Conservation (phyloP, 805 yeast species). For the Myxozyma kluyveri region DNA sequence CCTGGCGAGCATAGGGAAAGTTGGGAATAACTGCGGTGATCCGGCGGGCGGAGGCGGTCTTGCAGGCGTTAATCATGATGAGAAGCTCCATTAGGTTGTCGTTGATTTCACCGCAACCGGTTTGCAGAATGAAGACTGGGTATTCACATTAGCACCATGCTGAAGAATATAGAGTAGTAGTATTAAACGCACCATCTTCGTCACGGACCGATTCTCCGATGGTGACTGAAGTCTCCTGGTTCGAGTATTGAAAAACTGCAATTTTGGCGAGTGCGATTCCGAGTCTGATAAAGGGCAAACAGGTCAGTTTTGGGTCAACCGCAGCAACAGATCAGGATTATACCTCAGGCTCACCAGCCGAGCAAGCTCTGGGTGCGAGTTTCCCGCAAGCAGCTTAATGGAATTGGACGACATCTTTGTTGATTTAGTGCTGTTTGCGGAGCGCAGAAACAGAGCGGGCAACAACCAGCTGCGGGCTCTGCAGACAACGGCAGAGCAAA, state of each 20-base stretch:
- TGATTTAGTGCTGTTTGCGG: not conserved
- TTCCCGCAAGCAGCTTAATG: constrained; percentile 57
- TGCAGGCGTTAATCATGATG: constrained; percentile 89
- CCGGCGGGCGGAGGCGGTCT: constrained; percentile 90
- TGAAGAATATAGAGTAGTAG: constrained; percentile 33
- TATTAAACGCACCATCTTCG: constrained; percentile 52
- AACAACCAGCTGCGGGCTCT: no score
- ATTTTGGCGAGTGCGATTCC: constrained; percentile 70
- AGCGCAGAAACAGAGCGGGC: no score
- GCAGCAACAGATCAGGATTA: constrained; percentile 9
- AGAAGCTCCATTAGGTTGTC: constrained; percentile 84
- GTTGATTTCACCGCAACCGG: constrained; percentile 82
- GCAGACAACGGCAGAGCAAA: no score
- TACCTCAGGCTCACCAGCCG: constrained; percentile 58
- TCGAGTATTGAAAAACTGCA: constrained; percentile 80
- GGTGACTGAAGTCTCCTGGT: constrained; percentile 83
- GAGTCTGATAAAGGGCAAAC: constrained; percentile 46
- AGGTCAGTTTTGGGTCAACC: not conserved
- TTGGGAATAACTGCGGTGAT: constrained; percentile 93
- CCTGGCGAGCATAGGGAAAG: constrained; percentile 97
- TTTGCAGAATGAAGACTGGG: constrained; percentile 47
- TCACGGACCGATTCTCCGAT: constrained; percentile 87
- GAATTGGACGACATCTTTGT: constrained; percentile 45
- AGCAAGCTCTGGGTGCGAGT: constrained; percentile 74
- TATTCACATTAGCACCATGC: not conserved